These are phyloP conservation scores for Claviceps maximensis DNA, from an alignment of 2,329 filamentous ascomycete genomes.

Conservation along the genomic window DNA sequence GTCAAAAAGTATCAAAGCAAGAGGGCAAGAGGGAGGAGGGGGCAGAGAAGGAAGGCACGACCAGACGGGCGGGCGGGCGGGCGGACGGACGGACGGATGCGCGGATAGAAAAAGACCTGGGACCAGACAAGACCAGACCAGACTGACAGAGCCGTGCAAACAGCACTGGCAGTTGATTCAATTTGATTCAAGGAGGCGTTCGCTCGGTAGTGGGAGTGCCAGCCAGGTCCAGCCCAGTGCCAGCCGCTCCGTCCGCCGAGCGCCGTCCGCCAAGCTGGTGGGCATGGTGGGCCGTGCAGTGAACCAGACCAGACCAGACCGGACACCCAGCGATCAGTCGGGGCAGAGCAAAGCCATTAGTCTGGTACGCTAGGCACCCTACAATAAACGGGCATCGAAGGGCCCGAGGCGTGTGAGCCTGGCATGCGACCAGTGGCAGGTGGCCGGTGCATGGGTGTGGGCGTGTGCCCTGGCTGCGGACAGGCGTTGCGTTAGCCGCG, in stretches of 20 bases:
- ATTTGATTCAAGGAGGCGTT: background rate
- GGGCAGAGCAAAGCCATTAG: background rate
- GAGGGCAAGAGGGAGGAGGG: background rate
- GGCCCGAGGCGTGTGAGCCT: background rate
- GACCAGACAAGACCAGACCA: no score
- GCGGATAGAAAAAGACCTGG: background rate
- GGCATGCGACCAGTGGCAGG: no score
- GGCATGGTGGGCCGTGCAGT: background rate
- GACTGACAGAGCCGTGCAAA: no score
- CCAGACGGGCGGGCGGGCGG: background rate
- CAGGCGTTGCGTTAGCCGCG: background rate
- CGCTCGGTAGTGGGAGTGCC: background rate
- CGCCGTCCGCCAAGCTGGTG: background rate
- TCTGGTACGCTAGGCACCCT: no score
- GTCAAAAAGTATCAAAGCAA: background rate
- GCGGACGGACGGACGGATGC: background rate
- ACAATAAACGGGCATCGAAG: background rate
- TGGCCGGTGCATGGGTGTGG: background rate
- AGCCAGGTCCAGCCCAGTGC: background rate
- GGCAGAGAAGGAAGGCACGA: background rate
- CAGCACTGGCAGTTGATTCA: background rate
- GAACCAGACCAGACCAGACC: no score
- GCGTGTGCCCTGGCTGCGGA: background rate
- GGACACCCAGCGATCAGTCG: no score
- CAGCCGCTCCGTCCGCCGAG: background rate